Percentiles rank a stretch among this genome's conserved stretches.
Evolutionary conservation across 106 monocot genomes (phyloP).

Genomic region (Dendrobium huoshanense): DNA sequence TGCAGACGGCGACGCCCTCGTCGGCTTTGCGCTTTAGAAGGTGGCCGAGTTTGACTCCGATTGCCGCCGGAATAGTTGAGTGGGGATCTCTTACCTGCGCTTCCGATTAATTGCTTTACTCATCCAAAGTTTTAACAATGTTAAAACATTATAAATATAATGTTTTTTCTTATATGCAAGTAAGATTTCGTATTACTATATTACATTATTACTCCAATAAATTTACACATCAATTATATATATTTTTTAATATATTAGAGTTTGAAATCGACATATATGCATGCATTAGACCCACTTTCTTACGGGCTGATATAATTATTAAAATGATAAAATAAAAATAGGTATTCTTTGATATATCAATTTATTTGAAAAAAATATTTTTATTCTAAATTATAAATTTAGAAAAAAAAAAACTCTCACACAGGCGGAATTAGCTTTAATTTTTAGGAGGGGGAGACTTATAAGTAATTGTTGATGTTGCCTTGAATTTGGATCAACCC

Average conservation of each 20-base stretch:
- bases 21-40: slow-evolving; percentile 50
- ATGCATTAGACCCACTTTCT: not conserved
- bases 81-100: slow-evolving; percentile 33
- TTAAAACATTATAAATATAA: too few relatives aligned
- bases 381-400: too few relatives aligned
- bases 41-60: slow-evolving; percentile 31
- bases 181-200: too few relatives aligned
- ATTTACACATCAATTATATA: not conserved
- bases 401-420: too few relatives aligned
- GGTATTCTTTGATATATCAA: not conserved
- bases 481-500: too few relatives aligned
- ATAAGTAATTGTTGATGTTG: too few relatives aligned
- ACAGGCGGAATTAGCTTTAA: too few relatives aligned
- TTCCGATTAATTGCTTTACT: not conserved
- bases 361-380: too few relatives aligned
- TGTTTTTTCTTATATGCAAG: not conserved
- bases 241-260: not conserved
- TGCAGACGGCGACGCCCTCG: slow-evolving; percentile 36
- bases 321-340: not conserved
- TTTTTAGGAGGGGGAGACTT: too few relatives aligned
- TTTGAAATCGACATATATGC: not conserved
- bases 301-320: not conserved
- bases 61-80: slow-evolving; percentile 5
- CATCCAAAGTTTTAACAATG: too few relatives aligned
- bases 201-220: too few relatives aligned